Evolutionary conservation across 2,329 filamentous ascomycete species (phyloP).

Genomic region (Talaromyces atroroseus): DNA sequence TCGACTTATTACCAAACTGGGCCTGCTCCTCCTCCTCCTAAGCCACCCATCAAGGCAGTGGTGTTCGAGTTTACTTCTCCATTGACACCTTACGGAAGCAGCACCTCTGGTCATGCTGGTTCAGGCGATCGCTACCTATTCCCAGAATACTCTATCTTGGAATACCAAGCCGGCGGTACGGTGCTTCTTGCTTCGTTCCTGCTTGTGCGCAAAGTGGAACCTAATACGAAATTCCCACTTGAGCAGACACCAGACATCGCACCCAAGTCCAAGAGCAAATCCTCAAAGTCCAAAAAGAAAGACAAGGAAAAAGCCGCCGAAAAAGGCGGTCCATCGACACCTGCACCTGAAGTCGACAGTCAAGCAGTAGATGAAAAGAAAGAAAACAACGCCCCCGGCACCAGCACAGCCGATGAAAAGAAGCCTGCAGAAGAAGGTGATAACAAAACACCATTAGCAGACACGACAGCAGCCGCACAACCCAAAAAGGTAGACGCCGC

Average conservation of each 20-base stretch:
- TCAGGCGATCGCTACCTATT: slow-evolving; percentile 46
- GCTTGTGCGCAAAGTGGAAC: slow-evolving; percentile 39
- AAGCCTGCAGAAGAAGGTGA: slow-evolving; percentile 11
- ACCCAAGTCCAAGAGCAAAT: slow-evolving; percentile 24
- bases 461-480: slow-evolving; percentile 11
- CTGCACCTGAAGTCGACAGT: slow-evolving; percentile 14
- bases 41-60: slow-evolving; percentile 41
- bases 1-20: slow-evolving; percentile 30
- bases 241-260: slow-evolving; percentile 27
- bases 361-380: slow-evolving; percentile 8
- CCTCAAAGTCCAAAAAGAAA: slow-evolving; percentile 34
- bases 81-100: slow-evolving; percentile 37
- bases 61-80: slow-evolving; percentile 45
- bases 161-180: slow-evolving; percentile 42
- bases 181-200: slow-evolving; percentile 45
- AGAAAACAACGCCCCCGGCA: slow-evolving; percentile 16
- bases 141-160: slow-evolving; percentile 45
- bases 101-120: slow-evolving; percentile 35
- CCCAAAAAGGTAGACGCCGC: slow-evolving; percentile 15
- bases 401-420: slow-evolving; percentile 1
- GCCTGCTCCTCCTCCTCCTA: slow-evolving; percentile 29
- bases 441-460: slow-evolving; percentile 7
- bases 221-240: slow-evolving; percentile 34
- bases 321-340: slow-evolving; percentile 14
- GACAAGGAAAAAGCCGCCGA: slow-evolving; percentile 20